Evolutionary conservation across 805 yeast species (phyloP), one percentile per base, ranked within the genome.

Genomic region (Cyberlindnera sargentensis): DNA sequence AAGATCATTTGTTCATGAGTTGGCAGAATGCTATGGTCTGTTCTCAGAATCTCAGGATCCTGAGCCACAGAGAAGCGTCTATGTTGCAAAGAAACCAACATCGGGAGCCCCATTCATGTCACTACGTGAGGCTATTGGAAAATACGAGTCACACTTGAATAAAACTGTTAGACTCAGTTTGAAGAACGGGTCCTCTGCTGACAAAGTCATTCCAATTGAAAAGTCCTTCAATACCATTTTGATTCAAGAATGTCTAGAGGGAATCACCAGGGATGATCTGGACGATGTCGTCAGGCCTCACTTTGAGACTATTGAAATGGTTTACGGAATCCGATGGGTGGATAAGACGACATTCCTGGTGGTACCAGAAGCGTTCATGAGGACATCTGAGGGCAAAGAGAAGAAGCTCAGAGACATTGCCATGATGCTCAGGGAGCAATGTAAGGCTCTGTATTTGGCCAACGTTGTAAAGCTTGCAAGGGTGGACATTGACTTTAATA

Each of bases 51-150:
- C 90, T 2, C 93, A 85, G 48, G 96, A 86, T 60, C 76, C 75
- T 3, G 96, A 87, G 50, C 96, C 96, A 0, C 70, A 76, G 41
- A 63, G 95, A 47, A 76, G 83, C 8, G 91, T 88, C 1, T 80
- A 75, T 49, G 70, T 88, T n/a, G 63, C 67, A 40, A 60, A 69
- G 37, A 56, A 59, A 6, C 45, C 52, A 9, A 49, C 43, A 1
- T 57, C 68, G 0, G 53, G 48, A 8, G 44, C 66, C 3, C 86
- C 88, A 0, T 52, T 57, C 8, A 52, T 71, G 36, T 65, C 72
- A 2, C 61, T 83, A n/a, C 64, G 64, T 28, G 74, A 74, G 40
- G 74, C 75, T 0, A 53, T 71, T 24, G 52, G 58, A 5, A 53
- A 62, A 5, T 50, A 62, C n/a, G 64, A 65, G 37, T 61, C 61